These are phyloP conservation scores for Psophocarpus tetragonolobus DNA, from an alignment of 306 rosid genomes.

Conservation along the genomic window DNA sequence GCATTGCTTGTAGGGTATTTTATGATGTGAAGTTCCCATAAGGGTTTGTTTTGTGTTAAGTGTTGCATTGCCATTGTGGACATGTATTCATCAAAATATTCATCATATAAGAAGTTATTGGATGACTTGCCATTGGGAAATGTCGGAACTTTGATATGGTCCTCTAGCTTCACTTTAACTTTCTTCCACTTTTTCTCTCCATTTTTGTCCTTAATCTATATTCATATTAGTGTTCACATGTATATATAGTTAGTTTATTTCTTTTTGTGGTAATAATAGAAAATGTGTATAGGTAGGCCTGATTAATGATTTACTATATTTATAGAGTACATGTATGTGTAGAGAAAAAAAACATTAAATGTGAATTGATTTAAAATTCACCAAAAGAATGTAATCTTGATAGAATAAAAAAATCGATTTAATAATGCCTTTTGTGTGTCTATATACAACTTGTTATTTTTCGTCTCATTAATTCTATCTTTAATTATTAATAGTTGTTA, in stretches of 20 bases:
- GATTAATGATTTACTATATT: neutral
- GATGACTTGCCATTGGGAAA: slow-evolving; percentile 31
- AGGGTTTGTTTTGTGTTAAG: slow-evolving; percentile 44
- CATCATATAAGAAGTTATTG: slow-evolving; percentile 38
- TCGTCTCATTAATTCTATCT: too few species aligned
- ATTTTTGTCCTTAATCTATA: slow-evolving; percentile 30
- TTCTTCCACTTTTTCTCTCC: slow-evolving; percentile 55
- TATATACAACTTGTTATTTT: too few species aligned
- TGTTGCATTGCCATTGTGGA: slow-evolving; percentile 37
- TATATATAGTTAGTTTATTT: neutral
- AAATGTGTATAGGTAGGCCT: neutral
- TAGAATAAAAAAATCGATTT: neutral
- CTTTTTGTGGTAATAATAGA: neutral
- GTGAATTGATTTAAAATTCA: neutral
- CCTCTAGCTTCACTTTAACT: slow-evolving; percentile 51
- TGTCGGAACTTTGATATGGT: slow-evolving; percentile 41
- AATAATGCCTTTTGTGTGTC: neutral
- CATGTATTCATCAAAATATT: slow-evolving; percentile 45
- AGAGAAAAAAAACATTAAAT: neutral
- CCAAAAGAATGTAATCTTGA: neutral
- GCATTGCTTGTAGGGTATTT: slow-evolving; percentile 53
- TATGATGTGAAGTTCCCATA: slow-evolving; percentile 57
- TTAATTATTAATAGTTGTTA: too few species aligned
- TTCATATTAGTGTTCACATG: neutral
- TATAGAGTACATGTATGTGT: neutral